A percentile compares a stretch with the other conserved stretches of the same genome.
Evolutionary conservation across 2,329 filamentous ascomycete species (phyloP).

Genomic region (Calonectria leucothoes): DNA sequence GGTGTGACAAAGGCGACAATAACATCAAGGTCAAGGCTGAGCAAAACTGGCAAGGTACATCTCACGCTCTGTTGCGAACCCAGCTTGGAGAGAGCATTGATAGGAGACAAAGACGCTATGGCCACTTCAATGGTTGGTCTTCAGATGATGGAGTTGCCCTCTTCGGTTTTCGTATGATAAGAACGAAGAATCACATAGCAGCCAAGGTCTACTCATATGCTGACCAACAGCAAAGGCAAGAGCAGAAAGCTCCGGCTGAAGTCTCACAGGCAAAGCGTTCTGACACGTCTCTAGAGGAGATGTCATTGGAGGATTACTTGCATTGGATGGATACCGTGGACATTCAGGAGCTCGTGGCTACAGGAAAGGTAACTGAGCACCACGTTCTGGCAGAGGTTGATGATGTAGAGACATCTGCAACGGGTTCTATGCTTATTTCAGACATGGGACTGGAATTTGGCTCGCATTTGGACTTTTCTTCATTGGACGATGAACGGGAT

Average conservation of each 20-base stretch:
- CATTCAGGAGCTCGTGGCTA: background rate
- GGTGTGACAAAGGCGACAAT: background rate
- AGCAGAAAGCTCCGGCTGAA: background rate
- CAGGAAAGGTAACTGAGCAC: background rate
- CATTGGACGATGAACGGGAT: no score
- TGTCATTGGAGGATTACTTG: no score
- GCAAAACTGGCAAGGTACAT: slow-evolving; percentile 23
- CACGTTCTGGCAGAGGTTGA: background rate
- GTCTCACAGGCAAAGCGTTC: background rate
- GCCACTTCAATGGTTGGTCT: background rate
- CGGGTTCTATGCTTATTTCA: no score
- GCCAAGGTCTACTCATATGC: no score
- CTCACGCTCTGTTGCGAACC: background rate
- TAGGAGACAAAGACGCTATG: background rate
- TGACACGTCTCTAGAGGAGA: background rate
- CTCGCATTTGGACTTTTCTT: no score
- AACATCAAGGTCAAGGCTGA: slow-evolving; percentile 26
- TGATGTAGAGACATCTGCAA: background rate
- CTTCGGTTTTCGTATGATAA: background rate
- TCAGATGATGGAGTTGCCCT: background rate
- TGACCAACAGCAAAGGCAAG: background rate
- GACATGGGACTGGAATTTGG: no score
- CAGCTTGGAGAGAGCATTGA: background rate
- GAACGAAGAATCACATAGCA: no score
- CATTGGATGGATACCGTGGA: background rate